phyloP scores from a whole-genome alignment of 176 grass and related monocot species.

The Rhipidocladum racemiflorum region DNA sequence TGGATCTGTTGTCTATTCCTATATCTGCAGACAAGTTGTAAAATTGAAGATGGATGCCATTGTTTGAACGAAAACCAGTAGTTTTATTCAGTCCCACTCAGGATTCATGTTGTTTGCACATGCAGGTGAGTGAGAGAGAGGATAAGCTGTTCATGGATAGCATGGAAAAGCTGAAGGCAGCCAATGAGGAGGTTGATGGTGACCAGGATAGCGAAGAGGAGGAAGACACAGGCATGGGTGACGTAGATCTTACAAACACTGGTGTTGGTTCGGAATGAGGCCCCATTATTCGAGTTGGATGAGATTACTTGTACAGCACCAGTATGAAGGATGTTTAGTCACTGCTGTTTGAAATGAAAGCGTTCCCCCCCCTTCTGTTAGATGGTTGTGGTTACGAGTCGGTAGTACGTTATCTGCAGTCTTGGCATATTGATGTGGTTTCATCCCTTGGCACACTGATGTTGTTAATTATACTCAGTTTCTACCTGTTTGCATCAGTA shows the following conservation, averaged over 20 bases:
- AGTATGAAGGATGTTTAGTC: background rate
- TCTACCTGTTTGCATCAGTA: background rate
- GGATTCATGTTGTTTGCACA: background rate
- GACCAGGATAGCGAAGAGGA: constrained; percentile 59
- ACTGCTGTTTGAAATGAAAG: background rate
- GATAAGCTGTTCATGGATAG: constrained; percentile 52
- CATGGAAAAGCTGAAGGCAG: constrained; percentile 47
- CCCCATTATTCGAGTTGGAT: background rate
- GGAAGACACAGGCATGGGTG: constrained; percentile 71
- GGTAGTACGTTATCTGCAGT: background rate
- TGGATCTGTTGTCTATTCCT: background rate
- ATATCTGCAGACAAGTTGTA: background rate
- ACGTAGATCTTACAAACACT: constrained; percentile 40
- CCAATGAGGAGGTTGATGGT: constrained; percentile 61
- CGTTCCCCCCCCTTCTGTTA: background rate
- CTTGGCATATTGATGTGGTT: background rate
- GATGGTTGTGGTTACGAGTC: background rate
- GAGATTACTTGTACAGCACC: constrained; percentile 32
- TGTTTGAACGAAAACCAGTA: background rate
- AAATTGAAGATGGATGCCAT: background rate
- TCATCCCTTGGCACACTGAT: background rate
- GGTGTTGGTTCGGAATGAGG: constrained; percentile 28
- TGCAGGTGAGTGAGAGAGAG: constrained; percentile 70
- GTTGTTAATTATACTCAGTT: background rate
- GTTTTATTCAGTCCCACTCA: background rate